Evolutionary conservation across 148 eudicot genomes (phyloP).

Genomic region (Simmondsia chinensis): DNA sequence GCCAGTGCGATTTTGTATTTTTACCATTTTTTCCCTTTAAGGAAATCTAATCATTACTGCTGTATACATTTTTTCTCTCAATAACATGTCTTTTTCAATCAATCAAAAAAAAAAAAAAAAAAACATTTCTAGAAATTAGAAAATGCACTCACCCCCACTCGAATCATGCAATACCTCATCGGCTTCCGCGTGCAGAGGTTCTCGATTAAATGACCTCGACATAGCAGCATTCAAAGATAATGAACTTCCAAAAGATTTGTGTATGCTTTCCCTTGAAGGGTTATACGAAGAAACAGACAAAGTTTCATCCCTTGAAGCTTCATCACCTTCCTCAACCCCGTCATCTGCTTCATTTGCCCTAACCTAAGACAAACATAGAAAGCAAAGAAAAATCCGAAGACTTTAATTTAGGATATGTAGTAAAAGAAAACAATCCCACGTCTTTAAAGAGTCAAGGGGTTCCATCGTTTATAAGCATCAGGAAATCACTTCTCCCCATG

Average conservation of each 20-base stretch:
- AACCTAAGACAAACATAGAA: slow-evolving; percentile 30
- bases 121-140: background rate
- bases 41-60: too few species aligned
- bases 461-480: too few species aligned
- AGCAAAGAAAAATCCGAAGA: background rate
- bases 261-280: slow-evolving; percentile 53
- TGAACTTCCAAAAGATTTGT: slow-evolving; percentile 71
- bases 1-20: too few species aligned
- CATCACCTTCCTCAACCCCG: slow-evolving; percentile 85
- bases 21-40: too few species aligned
- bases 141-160: slow-evolving; percentile 41
- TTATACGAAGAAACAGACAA: slow-evolving; percentile 88
- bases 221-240: slow-evolving; percentile 66
- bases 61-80: too few species aligned
- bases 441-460: too few species aligned
- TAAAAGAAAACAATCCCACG: too few species aligned
- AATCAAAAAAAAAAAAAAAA: background rate
- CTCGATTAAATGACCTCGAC: slow-evolving; percentile 57
- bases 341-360: slow-evolving; percentile 72
- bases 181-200: slow-evolving; percentile 60
- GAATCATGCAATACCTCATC: slow-evolving; percentile 77
- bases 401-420: background rate
- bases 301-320: slow-evolving; percentile 79
- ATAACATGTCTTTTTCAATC: too few species aligned
- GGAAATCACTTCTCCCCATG: too few species aligned